Evolutionary conservation across 2,329 filamentous ascomycete species (phyloP).

Genomic region (Blastomyces percursus): DNA sequence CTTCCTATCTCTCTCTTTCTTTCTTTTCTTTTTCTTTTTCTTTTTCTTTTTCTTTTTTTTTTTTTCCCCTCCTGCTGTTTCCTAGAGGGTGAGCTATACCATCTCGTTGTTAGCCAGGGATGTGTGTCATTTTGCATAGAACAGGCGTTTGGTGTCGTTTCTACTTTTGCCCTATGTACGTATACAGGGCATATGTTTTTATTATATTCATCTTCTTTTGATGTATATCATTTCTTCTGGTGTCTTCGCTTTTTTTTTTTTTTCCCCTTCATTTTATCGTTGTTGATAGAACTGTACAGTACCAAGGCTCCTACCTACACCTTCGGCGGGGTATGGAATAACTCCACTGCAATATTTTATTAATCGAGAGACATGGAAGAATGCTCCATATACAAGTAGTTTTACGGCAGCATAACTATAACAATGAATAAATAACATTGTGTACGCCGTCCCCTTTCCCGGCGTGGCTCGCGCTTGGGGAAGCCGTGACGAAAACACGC

Average conservation of each 20-base stretch:
- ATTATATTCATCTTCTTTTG: not conserved
- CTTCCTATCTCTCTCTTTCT: no score
- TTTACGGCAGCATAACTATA: not conserved
- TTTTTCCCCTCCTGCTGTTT: not conserved
- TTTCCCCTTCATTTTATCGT: not conserved
- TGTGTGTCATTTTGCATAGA: not conserved
- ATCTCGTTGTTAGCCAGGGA: not conserved
- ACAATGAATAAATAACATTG: no score
- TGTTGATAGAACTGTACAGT: not conserved
- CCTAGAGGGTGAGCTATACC: not conserved
- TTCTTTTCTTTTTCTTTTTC: not conserved
- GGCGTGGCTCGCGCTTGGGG: not conserved
- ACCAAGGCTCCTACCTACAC: not conserved
- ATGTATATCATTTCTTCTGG: not conserved
- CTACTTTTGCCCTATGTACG: not conserved
- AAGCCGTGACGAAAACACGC: constrained; percentile 4
- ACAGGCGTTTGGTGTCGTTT: not conserved
- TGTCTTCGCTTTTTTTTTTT: not conserved
- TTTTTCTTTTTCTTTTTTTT: no score
- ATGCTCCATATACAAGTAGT: not conserved
- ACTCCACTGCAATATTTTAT: not conserved
- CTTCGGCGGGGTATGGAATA: not conserved
- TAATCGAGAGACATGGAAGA: not conserved
- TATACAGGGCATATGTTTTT: not conserved
- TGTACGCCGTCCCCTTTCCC: no score